Evolutionary conservation across 306 rosid genomes (phyloP), one percentile per base, ranked within the genome.

Genomic region (Sicyos edulis): DNA sequence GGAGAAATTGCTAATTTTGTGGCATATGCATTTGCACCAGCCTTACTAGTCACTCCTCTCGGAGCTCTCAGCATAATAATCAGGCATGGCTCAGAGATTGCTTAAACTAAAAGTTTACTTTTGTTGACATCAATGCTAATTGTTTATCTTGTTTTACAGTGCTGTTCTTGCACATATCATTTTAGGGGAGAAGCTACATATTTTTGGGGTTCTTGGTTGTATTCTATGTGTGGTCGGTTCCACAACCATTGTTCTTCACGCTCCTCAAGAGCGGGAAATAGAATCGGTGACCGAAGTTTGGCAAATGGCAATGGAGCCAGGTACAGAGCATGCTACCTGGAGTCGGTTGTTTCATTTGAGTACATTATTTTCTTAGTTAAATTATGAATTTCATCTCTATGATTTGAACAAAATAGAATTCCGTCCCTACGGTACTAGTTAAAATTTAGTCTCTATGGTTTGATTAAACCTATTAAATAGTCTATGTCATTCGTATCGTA

Each of bases 11-110:
- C 92, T 63, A 89, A 89, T 79, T 89, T 89, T 73, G 88, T 88
- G 10, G 96, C 96, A 3, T 89, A 89, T 74, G 89, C 91, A 59
- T 89, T 87, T 85, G 96, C 96, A 42, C 96, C 96, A 47, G 96
- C 96, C 79, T 83, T 86, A 70, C 77, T 89, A 76, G 96, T 89
- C 84, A 89, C 96, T 55, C 96, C 96, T 59, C 90, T 89, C 66
- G 96, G 96, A 60, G 96, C 96, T 81, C 87, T 89, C 72, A 89
- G 96, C 83, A 85, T 89, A 54, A 89, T 89, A 82, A 88, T 89
- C 81, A 89, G 96, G 96, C 82, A 85, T 72, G 85, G 74, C 54
- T 74, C 63, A 65, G 19, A 16, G 22, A 65, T 75, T 61, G 40
- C 76, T 52, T 53, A 71, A 53, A 70, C 70, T 37, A 45, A 49